Conservation (phyloP, 2,329 filamentous ascomycete species). For the Fusarium sp. region DNA sequence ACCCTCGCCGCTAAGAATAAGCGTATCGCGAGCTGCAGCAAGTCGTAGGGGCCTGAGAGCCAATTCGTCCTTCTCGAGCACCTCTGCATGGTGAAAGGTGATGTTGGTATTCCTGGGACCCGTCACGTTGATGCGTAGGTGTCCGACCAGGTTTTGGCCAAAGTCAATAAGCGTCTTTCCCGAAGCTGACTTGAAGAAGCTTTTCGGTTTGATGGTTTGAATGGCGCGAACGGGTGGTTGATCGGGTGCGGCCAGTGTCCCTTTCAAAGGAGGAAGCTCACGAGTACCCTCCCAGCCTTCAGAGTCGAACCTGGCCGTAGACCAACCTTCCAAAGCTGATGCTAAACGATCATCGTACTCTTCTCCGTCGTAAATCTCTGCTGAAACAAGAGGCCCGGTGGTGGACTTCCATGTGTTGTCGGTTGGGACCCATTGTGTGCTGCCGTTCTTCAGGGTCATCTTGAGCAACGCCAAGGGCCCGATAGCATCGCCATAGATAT, state of each 20-base stretch:
- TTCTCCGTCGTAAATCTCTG: slow-evolving; percentile 64
- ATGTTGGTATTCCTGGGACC: slow-evolving; percentile 54
- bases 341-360: slow-evolving; percentile 56
- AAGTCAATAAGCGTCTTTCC: slow-evolving; percentile 64
- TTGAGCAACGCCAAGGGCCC: slow-evolving; percentile 51
- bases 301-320: slow-evolving; percentile 49
- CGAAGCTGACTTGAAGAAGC: slow-evolving; percentile 50
- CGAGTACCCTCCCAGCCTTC: slow-evolving; percentile 48
- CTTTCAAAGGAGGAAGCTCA: neutral
- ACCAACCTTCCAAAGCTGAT: slow-evolving; percentile 40
- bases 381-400: slow-evolving; percentile 44
- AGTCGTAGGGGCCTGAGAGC: slow-evolving; percentile 51
- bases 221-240: slow-evolving; percentile 53
- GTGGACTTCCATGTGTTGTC: slow-evolving; percentile 52
- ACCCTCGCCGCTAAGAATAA: neutral
- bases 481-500: slow-evolving; percentile 51
- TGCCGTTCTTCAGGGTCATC: slow-evolving; percentile 48
- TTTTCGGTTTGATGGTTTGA: slow-evolving; percentile 44
- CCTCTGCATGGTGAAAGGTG: slow-evolving; percentile 63
- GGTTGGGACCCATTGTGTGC: slow-evolving; percentile 42
- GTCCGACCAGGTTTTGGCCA: slow-evolving; percentile 68
- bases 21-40: slow-evolving; percentile 54
- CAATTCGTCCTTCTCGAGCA: slow-evolving; percentile 61
- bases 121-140: slow-evolving; percentile 52
- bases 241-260: slow-evolving; percentile 46